Conservation (phyloP, 2,329 filamentous ascomycete genomes). For the Nothomitra cinnamomea region DNA sequence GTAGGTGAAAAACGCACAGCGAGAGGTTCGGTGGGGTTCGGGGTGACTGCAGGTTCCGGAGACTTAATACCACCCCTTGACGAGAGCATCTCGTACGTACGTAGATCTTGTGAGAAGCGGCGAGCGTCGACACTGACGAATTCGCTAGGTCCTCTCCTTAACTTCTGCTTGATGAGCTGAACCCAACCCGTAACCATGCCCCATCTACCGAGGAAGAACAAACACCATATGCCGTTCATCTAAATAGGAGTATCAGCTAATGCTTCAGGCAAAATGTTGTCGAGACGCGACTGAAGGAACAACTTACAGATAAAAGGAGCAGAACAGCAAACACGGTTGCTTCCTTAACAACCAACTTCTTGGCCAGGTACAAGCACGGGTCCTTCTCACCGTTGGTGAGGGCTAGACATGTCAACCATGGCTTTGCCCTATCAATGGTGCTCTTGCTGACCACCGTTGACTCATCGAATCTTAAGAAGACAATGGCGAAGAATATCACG, state of each 20-base stretch:
- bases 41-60: background rate
- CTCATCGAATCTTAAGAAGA: conserved; percentile 79
- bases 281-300: conserved; percentile 6
- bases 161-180: conserved; percentile 38
- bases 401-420: conserved; percentile 61
- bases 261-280: conserved; percentile 7
- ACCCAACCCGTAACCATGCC: conserved; percentile 78
- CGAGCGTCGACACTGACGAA: conserved; percentile 80
- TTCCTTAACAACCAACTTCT: conserved; percentile 51
- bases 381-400: conserved; percentile 40
- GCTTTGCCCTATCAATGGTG: conserved; percentile 35
- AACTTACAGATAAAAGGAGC: conserved; percentile 59
- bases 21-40: background rate
- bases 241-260: conserved; percentile 21
- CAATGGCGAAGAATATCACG: conserved; percentile 81
- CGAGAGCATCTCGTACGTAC: conserved; percentile 64
- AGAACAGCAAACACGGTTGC: conserved; percentile 66
- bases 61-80: conserved; percentile 1
- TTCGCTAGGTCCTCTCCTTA: conserved; percentile 44
- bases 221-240: conserved; percentile 72
- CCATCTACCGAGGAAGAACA: conserved; percentile 64
- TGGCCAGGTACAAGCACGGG: conserved; percentile 44
- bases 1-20: background rate
- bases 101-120: conserved; percentile 42
- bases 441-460: conserved; percentile 40